Conservation (phyloP, 139 green algal genomes). For the Micractinium sp. region DNA sequence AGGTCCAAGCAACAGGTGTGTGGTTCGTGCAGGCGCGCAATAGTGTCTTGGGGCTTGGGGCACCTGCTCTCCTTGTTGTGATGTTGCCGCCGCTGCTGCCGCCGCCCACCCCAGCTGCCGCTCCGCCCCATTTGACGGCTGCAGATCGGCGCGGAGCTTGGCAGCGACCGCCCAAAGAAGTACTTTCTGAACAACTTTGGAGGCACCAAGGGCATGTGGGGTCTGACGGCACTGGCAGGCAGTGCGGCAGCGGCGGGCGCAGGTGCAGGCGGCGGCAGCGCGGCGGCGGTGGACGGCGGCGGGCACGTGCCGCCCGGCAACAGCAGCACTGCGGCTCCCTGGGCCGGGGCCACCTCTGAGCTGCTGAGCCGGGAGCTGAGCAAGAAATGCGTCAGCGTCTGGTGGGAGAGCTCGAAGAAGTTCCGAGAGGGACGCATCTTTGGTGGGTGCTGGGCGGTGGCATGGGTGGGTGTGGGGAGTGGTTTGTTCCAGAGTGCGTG, state of each 20-base stretch:
- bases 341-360: not conserved
- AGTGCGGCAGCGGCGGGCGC: not conserved
- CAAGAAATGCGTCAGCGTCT: not conserved
- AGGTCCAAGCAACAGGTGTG: too few relatives aligned
- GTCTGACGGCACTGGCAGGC: not conserved
- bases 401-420: not conserved
- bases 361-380: not conserved
- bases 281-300: not conserved
- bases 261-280: not conserved
- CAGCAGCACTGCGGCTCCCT: not conserved
- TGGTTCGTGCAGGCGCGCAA: too few relatives aligned
- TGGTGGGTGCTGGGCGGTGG: not conserved
- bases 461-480: too few relatives aligned
- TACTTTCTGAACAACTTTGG: not conserved
- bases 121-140: not conserved
- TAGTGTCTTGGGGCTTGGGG: too few relatives aligned
- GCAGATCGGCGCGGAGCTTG: conserved; percentile 2
- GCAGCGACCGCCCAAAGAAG: conserved; percentile 4
- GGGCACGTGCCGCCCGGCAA: not conserved
- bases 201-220: not conserved
- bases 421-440: not conserved
- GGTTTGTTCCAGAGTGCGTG: not conserved
- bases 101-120: too few relatives aligned
- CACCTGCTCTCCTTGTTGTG: too few relatives aligned
- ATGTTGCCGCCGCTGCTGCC: not conserved